phyloP scores from a whole-genome alignment of 345 rosid genomes.

The Sonneratia alba region DNA sequence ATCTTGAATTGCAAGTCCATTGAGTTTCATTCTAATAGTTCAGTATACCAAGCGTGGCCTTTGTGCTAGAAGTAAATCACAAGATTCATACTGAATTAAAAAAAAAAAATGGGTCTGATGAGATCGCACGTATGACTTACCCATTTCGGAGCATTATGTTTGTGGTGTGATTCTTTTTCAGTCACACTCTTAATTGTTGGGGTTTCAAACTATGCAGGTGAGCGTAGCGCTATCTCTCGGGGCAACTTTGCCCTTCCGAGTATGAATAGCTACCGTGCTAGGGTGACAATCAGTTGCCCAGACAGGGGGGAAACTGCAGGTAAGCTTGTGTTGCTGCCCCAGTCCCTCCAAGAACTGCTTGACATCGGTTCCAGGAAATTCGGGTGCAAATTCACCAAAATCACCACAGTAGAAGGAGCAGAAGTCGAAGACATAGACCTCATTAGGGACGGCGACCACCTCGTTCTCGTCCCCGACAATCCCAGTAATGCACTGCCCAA shows the following conservation, averaged over 20 bases:
- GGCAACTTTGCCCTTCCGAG: slow-evolving; percentile 6
- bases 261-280: slow-evolving; percentile 18
- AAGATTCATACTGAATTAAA: not conserved
- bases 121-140: not conserved
- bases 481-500: not conserved
- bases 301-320: slow-evolving; percentile 31
- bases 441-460: slow-evolving; percentile 74
- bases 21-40: not conserved
- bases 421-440: slow-evolving; percentile 64
- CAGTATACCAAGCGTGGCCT: not conserved
- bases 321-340: slow-evolving; percentile 52
- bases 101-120: not conserved
- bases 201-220: slow-evolving; percentile 23
- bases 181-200: not conserved
- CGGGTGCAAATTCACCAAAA: slow-evolving; percentile 34
- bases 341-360: slow-evolving; percentile 48
- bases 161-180: not conserved
- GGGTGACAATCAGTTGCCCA: slow-evolving; percentile 55
- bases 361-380: slow-evolving; percentile 39
- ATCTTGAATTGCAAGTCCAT: not conserved
- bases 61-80: not conserved
- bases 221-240: slow-evolving; percentile 15
- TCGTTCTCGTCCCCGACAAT: slow-evolving; percentile 33
- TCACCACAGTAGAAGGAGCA: slow-evolving; percentile 52
- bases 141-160: not conserved